Evolutionary conservation across 768 basidiomycete genomes (phyloP).

Genomic region (Tulasnella sp.): DNA sequence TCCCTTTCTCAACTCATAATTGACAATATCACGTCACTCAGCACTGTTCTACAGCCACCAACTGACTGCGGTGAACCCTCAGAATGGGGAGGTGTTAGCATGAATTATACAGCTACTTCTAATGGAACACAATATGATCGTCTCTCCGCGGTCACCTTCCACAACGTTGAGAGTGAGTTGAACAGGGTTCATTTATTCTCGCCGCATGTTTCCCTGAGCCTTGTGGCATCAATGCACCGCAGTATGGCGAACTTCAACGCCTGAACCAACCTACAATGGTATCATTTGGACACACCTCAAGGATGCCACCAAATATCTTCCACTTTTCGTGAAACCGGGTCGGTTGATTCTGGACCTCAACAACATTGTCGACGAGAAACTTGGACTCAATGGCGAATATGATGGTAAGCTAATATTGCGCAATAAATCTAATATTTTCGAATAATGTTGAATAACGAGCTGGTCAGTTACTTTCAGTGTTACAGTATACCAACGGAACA

Average conservation of each 20-base stretch:
- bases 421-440: not conserved
- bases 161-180: slow-evolving; percentile 58
- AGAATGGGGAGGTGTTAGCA: slow-evolving; percentile 59
- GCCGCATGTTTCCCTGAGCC: too few species aligned
- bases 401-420: slow-evolving; percentile 38
- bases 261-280: slow-evolving; percentile 54
- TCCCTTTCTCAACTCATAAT: too few species aligned
- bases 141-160: slow-evolving; percentile 58
- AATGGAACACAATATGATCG: slow-evolving; percentile 61
- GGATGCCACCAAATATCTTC: slow-evolving; percentile 59
- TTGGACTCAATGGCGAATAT: slow-evolving; percentile 50
- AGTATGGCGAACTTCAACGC: slow-evolving; percentile 75
- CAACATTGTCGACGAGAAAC: slow-evolving; percentile 40
- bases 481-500: slow-evolving; percentile 56
- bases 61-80: slow-evolving; percentile 55
- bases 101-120: slow-evolving; percentile 65
- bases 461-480: slow-evolving; percentile 48
- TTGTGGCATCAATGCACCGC: too few species aligned
- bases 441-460: not conserved
- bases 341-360: slow-evolving; percentile 61
- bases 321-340: slow-evolving; percentile 54
- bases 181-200: not conserved
- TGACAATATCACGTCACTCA: too few species aligned
- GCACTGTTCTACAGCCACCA: slow-evolving; percentile 33
- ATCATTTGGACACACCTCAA: slow-evolving; percentile 71